These are phyloP conservation scores for Cytospora chrysosperma DNA, from an alignment of 2,329 filamentous ascomycete genomes.

Conservation along the genomic window DNA sequence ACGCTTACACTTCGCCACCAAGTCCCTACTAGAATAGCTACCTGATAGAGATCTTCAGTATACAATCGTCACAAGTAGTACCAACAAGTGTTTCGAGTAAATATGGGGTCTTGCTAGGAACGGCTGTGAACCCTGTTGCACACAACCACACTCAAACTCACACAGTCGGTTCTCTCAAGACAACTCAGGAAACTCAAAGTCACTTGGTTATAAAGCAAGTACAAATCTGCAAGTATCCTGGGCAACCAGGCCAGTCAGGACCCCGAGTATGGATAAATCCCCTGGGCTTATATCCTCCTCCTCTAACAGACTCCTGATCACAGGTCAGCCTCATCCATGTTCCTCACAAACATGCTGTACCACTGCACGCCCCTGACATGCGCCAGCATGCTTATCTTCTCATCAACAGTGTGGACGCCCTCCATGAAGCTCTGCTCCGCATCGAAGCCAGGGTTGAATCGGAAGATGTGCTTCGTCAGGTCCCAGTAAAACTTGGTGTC, in stretches of 20 bases:
- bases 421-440: slow-evolving; percentile 30
- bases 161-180: background rate
- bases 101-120: background rate
- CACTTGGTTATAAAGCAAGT: background rate
- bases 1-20: too few species aligned
- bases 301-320: background rate
- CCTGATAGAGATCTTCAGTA: too few species aligned
- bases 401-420: slow-evolving; percentile 43
- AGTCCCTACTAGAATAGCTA: too few species aligned
- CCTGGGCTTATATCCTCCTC: background rate
- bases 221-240: background rate
- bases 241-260: too few species aligned
- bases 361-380: slow-evolving; percentile 39
- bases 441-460: slow-evolving; percentile 46
- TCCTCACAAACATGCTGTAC: slow-evolving; percentile 41
- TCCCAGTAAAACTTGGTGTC: slow-evolving; percentile 51
- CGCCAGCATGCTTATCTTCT: slow-evolving; percentile 37
- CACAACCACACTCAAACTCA: too few species aligned
- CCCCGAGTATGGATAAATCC: too few species aligned
- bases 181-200: background rate
- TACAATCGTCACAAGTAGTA: too few species aligned
- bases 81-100: too few species aligned
- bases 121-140: background rate
- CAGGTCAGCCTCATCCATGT: slow-evolving; percentile 42
- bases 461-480: slow-evolving; percentile 47